A percentile compares a stretch with the other conserved stretches of the same genome.
Evolutionary conservation across 2,329 filamentous ascomycete genomes (phyloP).

Genomic region (Aspergillus pseudoterreus): DNA sequence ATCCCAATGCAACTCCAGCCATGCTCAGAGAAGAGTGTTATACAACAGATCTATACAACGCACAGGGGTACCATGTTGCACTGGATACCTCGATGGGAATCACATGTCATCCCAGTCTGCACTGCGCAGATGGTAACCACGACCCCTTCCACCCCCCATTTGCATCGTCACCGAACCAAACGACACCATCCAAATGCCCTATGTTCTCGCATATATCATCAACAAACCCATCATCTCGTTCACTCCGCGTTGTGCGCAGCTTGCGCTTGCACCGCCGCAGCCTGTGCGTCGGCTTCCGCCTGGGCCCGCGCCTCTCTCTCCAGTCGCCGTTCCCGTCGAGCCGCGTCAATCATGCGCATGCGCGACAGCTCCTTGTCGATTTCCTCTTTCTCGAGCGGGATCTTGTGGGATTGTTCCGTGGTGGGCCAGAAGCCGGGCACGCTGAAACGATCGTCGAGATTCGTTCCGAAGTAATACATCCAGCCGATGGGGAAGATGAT

Average conservation of each 20-base stretch:
- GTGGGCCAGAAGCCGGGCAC: slow-evolving; percentile 94
- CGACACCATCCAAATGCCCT: background rate
- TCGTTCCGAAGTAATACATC: slow-evolving; percentile 99
- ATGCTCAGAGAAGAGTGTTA: slow-evolving; percentile 33
- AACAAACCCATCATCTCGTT: slow-evolving; percentile 1
- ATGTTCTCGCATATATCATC: background rate
- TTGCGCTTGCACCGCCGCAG: slow-evolving; percentile 9
- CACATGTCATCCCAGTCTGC: slow-evolving; percentile 3
- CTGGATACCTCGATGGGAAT: slow-evolving; percentile 1
- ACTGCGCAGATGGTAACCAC: slow-evolving; percentile 1
- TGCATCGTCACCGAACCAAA: too few species aligned
- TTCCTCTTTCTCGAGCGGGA: slow-evolving; percentile 51
- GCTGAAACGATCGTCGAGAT: slow-evolving; percentile 86
- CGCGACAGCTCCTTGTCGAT: slow-evolving; percentile 77
- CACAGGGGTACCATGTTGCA: slow-evolving; percentile 14
- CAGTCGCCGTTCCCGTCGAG: slow-evolving; percentile 46
- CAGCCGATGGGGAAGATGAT: slow-evolving; percentile 97
- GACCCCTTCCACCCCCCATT: background rate
- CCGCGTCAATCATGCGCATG: slow-evolving; percentile 51
- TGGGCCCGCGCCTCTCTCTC: slow-evolving; percentile 29
- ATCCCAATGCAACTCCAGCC: slow-evolving; percentile 22
- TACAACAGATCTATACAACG: slow-evolving; percentile 20
- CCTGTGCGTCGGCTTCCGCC: slow-evolving; percentile 8
- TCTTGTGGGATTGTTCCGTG: slow-evolving; percentile 50
- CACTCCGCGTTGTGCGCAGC: slow-evolving; percentile 12